Evolutionary conservation across 2,329 filamentous ascomycete species (phyloP), one percentile per base, ranked within the genome.

Genomic region (Xylaria sp.): DNA sequence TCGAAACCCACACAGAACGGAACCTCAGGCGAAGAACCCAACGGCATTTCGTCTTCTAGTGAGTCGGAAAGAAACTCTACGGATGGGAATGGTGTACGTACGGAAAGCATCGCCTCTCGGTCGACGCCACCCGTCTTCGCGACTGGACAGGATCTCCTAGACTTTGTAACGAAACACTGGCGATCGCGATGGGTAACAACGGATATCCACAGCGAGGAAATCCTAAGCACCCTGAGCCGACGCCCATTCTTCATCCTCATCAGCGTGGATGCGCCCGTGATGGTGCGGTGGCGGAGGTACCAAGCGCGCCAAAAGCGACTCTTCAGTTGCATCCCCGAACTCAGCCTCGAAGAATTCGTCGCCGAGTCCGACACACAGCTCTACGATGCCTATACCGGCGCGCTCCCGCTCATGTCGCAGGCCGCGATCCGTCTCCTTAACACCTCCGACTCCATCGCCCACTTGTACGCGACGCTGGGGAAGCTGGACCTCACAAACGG

Each of bases 201-300:
- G 2, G 88, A 94, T 70, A 86, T 97, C 63, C 84, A 86, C 76
- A 85, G 87, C 66, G 88, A 92, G 66, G 73, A 75, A 2, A 83
- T 88, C 6, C 82, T 96, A 3, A 90, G 97, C 67, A 81, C 86
- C 23, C 85, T 97, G 54, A 78, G 87, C 61, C 82, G 87, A 18
- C 84, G 94, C 6, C 94, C 94, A 0, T 97, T 96, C 78, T 97
- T 97, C 79, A 82, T 99, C 54, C 84, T 97, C 39, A 80, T 99
- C 70, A 93, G 91, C 72, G 86, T 97, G 52, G 93, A 97, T 74
- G 93, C 92, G 3, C 94, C 94, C 1, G 81, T 97, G 51, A 89
- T 84, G 54, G 79, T 93, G 50, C 88, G 94, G 55, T 97, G 91
- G 90, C 81, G 83, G 68, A 88, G 94, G 51, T 92, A 89, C 77